Evolutionary conservation across 441 rosid genomes (phyloP), one percentile per base, ranked within the genome.

Genomic region (Isatis lusitanica): DNA sequence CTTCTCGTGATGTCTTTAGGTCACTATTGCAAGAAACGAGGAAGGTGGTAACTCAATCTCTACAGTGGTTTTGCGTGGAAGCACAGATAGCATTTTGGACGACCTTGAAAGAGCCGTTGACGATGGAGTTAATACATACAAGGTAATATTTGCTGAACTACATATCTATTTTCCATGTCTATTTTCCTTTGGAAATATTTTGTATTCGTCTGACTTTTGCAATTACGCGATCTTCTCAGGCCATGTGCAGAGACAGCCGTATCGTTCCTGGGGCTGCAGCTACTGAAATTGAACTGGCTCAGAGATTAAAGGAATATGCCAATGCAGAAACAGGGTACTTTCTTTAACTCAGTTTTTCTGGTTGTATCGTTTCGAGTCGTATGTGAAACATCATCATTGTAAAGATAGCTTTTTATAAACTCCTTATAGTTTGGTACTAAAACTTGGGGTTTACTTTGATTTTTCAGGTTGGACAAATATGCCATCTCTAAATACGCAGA

Each of bases 81-180:
- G 98, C 79, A 96, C 99, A 5, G 98, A 96, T 43, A 94, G 98
- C 78, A 96, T 96, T 69, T 78, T 96, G 70, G 99, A 96, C 76
- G 98, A 96, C 79, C 98, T 94, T 80, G 99, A 96, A 85, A 88
- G 98, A 84, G 99, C 99, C 39, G 94, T 96, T 73, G 98, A 96
- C 64, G 99, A 96, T 79, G 99, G 99, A 82, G 99, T 96, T 63
- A 96, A 96, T 59, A 92, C 98, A 12, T 96, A 94, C 80, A 96
- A 94, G 98, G 98, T 87, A 74, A 40, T 65, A 48, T 74, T 36
- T 80, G 24, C 67, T 31, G 9, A 42, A 33, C 33, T 56, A 4
- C 3, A n/a, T 6, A 30, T 24, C 16, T 15, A 16, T 63, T 35
- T 55, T 6, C 31, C 47, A 12, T 10, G 36, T 51, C 8, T 2